phyloP scores from a whole-genome alignment of 352 stramenopile genomes.

The Lagenidium giganteum region DNA sequence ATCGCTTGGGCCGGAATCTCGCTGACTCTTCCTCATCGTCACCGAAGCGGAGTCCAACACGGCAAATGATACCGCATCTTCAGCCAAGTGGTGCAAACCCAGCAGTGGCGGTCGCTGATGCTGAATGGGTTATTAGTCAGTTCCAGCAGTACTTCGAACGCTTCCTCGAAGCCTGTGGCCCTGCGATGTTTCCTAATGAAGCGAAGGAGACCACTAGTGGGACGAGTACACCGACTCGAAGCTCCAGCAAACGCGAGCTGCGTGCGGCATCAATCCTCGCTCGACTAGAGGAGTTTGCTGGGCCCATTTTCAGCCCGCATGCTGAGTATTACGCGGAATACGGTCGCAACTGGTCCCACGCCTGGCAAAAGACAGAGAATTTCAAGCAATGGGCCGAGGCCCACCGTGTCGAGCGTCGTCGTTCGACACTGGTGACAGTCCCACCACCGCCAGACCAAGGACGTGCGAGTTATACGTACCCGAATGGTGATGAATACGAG shows the following conservation, averaged over 20 bases:
- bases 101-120: constrained; percentile 17
- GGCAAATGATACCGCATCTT: constrained; percentile 9
- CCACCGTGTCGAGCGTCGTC: constrained; percentile 22
- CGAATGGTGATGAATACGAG: constrained; percentile 77
- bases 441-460: constrained; percentile 39
- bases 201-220: not conserved
- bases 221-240: not conserved
- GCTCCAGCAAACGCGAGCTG: constrained; percentile 15
- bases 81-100: constrained; percentile 4
- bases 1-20: constrained; percentile 24
- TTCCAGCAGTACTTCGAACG: constrained; percentile 64
- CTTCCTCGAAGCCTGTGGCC: constrained; percentile 37
- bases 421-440: constrained; percentile 14
- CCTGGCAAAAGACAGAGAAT: constrained; percentile 63
- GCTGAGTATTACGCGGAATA: constrained; percentile 49
- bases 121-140: constrained; percentile 54
- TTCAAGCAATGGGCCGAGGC: constrained; percentile 43
- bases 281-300: constrained; percentile 46
- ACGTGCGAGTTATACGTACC: constrained; percentile 41
- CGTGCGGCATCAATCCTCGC: constrained; percentile 38
- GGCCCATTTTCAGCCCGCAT: constrained; percentile 36
- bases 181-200: constrained; percentile 12
- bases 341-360: constrained; percentile 46
- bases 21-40: not conserved
- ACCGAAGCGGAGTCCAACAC: constrained; percentile 9